These are phyloP conservation scores for Viridothelium virens DNA, from an alignment of 495 filamentous ascomycete species.

Conservation along the genomic window DNA sequence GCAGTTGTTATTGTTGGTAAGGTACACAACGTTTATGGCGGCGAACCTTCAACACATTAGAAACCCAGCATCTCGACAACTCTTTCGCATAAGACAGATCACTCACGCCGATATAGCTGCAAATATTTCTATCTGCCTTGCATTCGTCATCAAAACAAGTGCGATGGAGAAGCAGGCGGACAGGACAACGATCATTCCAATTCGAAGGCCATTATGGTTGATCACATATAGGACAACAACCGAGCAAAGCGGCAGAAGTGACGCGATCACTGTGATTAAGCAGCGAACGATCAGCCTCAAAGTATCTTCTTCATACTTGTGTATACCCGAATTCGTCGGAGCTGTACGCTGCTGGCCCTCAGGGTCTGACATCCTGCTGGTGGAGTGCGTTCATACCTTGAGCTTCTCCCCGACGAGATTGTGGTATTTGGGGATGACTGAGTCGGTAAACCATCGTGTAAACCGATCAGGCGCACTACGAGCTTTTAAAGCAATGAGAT, in stretches of 20 bases:
- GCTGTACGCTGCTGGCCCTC: neutral
- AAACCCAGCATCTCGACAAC: neutral
- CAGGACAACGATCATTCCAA: slow-evolving; percentile 25
- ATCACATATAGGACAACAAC: slow-evolving; percentile 23
- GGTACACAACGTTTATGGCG: neutral
- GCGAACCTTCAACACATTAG: neutral
- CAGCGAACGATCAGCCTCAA: slow-evolving; percentile 19
- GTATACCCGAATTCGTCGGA: neutral
- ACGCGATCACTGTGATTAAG: slow-evolving; percentile 16
- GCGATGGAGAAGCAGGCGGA: slow-evolving; percentile 27
- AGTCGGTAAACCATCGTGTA: slow-evolving; percentile 14
- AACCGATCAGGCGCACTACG: slow-evolving; percentile 6
- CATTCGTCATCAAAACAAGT: slow-evolving; percentile 29
- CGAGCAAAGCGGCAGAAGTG: slow-evolving; percentile 19
- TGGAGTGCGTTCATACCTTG: neutral
- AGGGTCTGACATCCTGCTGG: neutral
- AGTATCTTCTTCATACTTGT: neutral
- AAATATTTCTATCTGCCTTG: slow-evolving; percentile 12
- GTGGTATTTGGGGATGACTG: slow-evolving; percentile 1
- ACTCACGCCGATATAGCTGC: neutral
- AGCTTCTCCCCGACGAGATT: neutral
- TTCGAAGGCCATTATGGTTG: slow-evolving; percentile 12
- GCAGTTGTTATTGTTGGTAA: neutral
- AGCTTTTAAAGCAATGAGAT: slow-evolving; percentile 19
- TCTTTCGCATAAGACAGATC: neutral